Evolutionary conservation across 1,284 basidiomycete species (phyloP).

Genomic region (Athelia psychrophila): DNA sequence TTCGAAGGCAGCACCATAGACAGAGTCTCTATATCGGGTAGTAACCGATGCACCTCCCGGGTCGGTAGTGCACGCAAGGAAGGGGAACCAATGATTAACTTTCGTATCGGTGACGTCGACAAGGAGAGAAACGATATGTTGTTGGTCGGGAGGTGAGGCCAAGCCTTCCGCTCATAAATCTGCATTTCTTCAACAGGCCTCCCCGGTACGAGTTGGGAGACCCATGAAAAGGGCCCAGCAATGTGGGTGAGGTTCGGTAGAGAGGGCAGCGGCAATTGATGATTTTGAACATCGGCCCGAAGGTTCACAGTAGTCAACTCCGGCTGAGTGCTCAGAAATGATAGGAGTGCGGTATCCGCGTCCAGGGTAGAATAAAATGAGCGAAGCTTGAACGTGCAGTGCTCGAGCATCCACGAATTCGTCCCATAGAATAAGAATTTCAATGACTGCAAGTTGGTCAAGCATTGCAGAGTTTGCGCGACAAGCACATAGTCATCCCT

Average conservation of each 20-base stretch:
- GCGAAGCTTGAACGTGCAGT: neutral
- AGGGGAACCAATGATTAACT: neutral
- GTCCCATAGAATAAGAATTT: neutral
- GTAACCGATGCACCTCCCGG: neutral
- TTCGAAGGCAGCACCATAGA: neutral
- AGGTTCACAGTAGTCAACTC: neutral
- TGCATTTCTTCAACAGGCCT: neutral
- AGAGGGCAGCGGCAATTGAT: neutral
- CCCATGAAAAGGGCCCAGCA: neutral
- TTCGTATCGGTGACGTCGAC: neutral
- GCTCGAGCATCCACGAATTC: neutral
- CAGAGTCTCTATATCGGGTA: neutral
- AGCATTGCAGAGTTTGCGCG: neutral
- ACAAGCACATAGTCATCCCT: neutral
- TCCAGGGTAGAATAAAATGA: neutral
- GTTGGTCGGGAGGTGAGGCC: neutral
- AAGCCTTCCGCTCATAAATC: neutral
- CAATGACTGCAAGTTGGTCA: neutral
- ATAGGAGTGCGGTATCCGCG: neutral
- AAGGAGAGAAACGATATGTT: neutral
- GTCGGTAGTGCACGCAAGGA: neutral
- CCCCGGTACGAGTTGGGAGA: neutral
- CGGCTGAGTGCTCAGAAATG: neutral
- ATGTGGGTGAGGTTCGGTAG: neutral
- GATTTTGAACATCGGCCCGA: neutral